phyloP scores from a whole-genome alignment of 352 stramenopile species.

The Ophiocytium majus region DNA sequence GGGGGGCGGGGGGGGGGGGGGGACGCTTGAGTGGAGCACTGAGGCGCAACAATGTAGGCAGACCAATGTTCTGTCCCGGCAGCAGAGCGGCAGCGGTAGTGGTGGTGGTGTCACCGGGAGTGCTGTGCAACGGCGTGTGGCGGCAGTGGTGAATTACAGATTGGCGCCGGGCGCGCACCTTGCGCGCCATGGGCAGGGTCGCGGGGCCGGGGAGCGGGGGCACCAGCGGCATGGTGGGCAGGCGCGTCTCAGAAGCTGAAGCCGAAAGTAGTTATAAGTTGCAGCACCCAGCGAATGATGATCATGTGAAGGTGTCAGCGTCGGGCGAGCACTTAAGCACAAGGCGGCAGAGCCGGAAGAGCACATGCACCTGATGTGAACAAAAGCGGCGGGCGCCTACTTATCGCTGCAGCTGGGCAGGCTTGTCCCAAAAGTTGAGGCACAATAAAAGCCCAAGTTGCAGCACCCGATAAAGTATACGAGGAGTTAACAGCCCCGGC shows the following conservation, averaged over 20 bases:
- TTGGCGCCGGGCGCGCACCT: constrained; percentile 50
- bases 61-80: too few species aligned
- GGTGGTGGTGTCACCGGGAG: too few species aligned
- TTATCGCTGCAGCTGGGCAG: background rate
- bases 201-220: background rate
- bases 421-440: background rate
- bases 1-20: too few species aligned
- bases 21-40: too few species aligned
- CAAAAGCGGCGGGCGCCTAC: too few species aligned
- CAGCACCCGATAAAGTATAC: background rate
- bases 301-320: background rate
- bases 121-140: too few species aligned
- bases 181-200: constrained; percentile 48
- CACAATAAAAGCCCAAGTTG: background rate
- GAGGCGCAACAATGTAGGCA: too few species aligned
- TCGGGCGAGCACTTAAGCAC: background rate
- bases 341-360: background rate
- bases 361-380: background rate
- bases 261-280: background rate
- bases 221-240: background rate
- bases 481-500: background rate
- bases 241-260: background rate
- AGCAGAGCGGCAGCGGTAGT: too few species aligned
- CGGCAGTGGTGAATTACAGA: constrained; percentile 44
- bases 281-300: background rate